phyloP scores from a whole-genome alignment of 2,329 filamentous ascomycete species.

The Pezicula radicicola region DNA sequence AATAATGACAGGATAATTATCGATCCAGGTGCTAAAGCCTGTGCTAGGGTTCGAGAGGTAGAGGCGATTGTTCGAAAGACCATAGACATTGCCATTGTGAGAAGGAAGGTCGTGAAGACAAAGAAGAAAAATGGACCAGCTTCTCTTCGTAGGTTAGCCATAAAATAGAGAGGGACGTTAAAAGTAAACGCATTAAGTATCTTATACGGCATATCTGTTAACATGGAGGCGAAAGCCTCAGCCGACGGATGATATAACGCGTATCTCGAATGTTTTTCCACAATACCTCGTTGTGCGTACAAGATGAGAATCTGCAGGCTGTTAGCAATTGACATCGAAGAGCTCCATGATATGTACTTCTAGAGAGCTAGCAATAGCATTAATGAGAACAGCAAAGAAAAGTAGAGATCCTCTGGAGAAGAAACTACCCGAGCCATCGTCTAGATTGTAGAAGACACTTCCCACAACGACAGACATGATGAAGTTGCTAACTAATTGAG shows the following conservation, averaged over 20 bases:
- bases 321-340: neutral
- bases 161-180: conserved; percentile 81
- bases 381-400: conserved; percentile 66
- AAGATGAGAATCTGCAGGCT: conserved; percentile 60
- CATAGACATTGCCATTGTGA: conserved; percentile 64
- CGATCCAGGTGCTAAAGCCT: conserved; percentile 58
- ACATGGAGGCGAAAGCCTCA: conserved; percentile 81
- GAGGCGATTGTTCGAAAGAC: conserved; percentile 79
- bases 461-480: conserved; percentile 59
- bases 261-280: conserved; percentile 85
- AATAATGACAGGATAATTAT: conserved; percentile 34
- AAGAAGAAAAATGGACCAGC: conserved; percentile 83
- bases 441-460: conserved; percentile 62
- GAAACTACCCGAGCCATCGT: conserved; percentile 50
- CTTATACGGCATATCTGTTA: conserved; percentile 83
- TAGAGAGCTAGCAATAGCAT: conserved; percentile 57
- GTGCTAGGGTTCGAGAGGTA: conserved; percentile 65
- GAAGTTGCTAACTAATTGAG: conserved; percentile 15
- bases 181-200: conserved; percentile 69
- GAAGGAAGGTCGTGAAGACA: conserved; percentile 23
- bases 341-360: conserved; percentile 36
- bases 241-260: conserved; percentile 89
- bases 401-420: conserved; percentile 59
- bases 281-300: conserved; percentile 82
- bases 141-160: conserved; percentile 66